Percentiles rank a stretch among this genome's conserved stretches.
Conservation (phyloP, 2,329 filamentous ascomycete genomes). For the Orbilia quercus region DNA sequence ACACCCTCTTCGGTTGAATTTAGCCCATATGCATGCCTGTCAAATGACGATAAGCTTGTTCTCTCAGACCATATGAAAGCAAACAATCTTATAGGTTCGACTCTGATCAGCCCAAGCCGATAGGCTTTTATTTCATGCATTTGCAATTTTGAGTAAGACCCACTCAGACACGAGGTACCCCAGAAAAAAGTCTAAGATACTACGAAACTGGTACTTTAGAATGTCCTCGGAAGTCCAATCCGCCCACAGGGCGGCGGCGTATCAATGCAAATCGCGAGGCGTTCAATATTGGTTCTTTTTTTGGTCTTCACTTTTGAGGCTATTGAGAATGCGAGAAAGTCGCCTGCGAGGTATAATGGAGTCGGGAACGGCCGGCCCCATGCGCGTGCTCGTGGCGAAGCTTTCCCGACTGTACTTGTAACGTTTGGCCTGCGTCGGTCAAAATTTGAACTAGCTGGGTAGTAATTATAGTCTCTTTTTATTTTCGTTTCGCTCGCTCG, state of each 20-base stretch:
- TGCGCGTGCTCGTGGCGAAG: constrained; percentile 1
- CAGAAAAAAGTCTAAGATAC: constrained; percentile 10
- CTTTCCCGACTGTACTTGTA: not conserved
- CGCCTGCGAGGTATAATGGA: not conserved
- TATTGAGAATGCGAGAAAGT: not conserved
- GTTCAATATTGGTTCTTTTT: constrained; percentile 29
- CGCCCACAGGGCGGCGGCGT: constrained; percentile 8
- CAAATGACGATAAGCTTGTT: constrained; percentile 9
- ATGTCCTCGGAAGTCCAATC: constrained; percentile 13
- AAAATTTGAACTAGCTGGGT: constrained; percentile 8
- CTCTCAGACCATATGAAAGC: not conserved
- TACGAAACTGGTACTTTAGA: constrained; percentile 12
- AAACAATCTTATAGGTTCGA: not conserved
- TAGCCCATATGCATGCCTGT: not conserved
- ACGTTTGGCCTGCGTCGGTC: constrained; percentile 19
- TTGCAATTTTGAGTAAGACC: constrained; percentile 8
- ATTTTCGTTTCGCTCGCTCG: constrained; percentile 3
- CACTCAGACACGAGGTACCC: constrained; percentile 37
- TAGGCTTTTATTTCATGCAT: not conserved
- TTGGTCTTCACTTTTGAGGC: constrained; percentile 10
- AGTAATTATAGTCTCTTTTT: not conserved
- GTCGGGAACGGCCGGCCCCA: constrained; percentile 7
- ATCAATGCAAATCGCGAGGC: constrained; percentile 19
- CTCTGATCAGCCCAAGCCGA: not conserved
- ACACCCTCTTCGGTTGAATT: not conserved